Evolutionary conservation across 2,329 filamentous ascomycete species (phyloP).

Genomic region (Ilyonectria mors-panacis): DNA sequence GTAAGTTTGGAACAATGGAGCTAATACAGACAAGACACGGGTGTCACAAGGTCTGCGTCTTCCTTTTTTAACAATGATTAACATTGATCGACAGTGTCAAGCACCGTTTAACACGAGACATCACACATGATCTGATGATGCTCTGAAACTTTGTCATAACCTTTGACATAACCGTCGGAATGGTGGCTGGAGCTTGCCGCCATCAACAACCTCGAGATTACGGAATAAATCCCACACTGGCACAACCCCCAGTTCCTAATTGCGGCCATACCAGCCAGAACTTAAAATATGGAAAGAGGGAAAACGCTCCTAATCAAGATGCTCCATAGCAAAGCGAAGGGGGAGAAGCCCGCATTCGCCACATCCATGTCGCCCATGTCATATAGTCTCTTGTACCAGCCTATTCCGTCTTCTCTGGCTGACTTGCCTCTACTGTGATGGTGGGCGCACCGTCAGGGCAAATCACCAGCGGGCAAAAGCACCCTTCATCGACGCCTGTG

Average conservation of each 20-base stretch:
- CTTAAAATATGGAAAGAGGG: neutral
- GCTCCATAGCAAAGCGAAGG: neutral
- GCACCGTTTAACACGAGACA: neutral
- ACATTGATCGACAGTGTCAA: neutral
- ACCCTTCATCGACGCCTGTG: slow-evolving; percentile 33
- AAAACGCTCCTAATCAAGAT: neutral
- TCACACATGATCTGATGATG: neutral
- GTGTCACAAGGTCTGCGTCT: neutral
- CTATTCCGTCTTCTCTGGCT: slow-evolving; percentile 21
- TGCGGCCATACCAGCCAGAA: neutral
- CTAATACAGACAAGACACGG: neutral
- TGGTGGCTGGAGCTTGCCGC: neutral
- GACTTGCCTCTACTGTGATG: slow-evolving; percentile 26
- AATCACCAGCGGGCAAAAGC: slow-evolving; percentile 40
- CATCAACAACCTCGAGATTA: neutral
- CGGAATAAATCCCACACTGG: neutral
- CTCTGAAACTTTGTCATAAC: neutral
- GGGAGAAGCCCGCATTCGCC: neutral
- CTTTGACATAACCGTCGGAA: neutral
- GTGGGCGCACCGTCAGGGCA: slow-evolving; percentile 41
- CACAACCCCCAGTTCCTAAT: neutral
- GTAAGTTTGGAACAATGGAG: neutral
- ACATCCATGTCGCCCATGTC: neutral
- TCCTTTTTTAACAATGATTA: neutral
- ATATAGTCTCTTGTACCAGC: too few relatives aligned